Evolutionary conservation across 2,329 filamentous ascomycete genomes (phyloP), one percentile per base, ranked within the genome.

Genomic region (Tolypocladium tropicale): DNA sequence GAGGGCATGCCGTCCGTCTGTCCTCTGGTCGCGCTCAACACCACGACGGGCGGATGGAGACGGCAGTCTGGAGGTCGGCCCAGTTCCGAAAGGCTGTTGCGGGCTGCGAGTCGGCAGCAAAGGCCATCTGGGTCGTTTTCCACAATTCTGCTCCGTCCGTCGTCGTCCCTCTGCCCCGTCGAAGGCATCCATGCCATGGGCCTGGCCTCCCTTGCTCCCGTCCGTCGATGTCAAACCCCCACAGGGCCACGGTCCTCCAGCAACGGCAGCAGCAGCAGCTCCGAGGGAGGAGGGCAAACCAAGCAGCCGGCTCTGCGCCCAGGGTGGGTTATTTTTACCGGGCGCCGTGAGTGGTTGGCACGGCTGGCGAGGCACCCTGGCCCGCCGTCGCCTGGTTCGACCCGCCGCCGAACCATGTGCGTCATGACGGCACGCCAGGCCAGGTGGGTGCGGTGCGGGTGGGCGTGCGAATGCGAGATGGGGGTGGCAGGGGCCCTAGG

Each of bases 261-360:
- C 23, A 28, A 16, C 21, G 16, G 14, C 43, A 48, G 9, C n/a
- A n/a, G n/a, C n/a, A n/a, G n/a, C n/a, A n/a, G n/a, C n/a, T n/a
- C n/a, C n/a, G n/a, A n/a, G n/a, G n/a, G 23, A 30, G 43, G 23
- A 30, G 14, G 9, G 36, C 46, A 54, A 49, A n/a, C 57, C 51
- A 56, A 41, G 28, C 48, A n/a, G 36, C 48, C 37, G 54, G 52
- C 57, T 55, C 50, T 49, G 33, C 41, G 43, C 53, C 53, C n/a
- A n/a, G n/a, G n/a, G 56, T 34, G 37, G 62, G 66, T 66, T 68
- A 68, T 68, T 68, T 68, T 68, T 68, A 68, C 36, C 54, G 33
- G 34, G 18, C 14, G 52, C 39, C 52, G 54, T 55, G 56, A 53
- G 16, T 57, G 58, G 56, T 39, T 51, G 54, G 52, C 18, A 21